phyloP scores from a whole-genome alignment of 192 early-diverging fungal genomes.

The Lobosporangium transversale region DNA sequence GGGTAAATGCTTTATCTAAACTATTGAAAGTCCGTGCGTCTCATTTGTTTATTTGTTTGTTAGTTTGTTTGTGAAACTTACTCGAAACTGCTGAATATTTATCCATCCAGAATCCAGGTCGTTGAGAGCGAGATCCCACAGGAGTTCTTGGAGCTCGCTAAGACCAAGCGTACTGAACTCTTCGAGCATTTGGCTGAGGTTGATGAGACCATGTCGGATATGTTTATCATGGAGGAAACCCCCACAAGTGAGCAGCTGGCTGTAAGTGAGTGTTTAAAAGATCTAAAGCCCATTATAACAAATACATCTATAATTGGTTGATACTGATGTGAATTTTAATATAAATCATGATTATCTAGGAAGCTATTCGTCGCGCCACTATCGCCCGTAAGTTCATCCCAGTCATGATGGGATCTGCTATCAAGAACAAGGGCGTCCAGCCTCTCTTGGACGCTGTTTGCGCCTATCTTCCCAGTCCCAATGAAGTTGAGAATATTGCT shows the following conservation, averaged over 20 bases:
- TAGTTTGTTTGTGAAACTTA: too few relatives aligned
- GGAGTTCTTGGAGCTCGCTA: slow-evolving; percentile 68
- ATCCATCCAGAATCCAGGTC: slow-evolving; percentile 67
- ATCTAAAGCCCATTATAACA: too few relatives aligned
- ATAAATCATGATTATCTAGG: slow-evolving; percentile 46
- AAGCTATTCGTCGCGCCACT: slow-evolving; percentile 82
- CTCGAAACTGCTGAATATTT: neutral
- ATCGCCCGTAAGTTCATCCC: slow-evolving; percentile 84
- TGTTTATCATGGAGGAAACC: slow-evolving; percentile 80
- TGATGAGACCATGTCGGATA: slow-evolving; percentile 84
- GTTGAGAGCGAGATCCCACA: slow-evolving; percentile 77
- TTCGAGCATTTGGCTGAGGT: slow-evolving; percentile 83
- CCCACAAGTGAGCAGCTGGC: slow-evolving; percentile 76
- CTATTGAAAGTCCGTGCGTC: too few relatives aligned
- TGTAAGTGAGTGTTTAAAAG: slow-evolving; percentile 13
- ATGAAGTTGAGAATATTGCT: slow-evolving; percentile 77
- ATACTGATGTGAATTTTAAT: too few relatives aligned
- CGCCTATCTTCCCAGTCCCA: slow-evolving; percentile 76
- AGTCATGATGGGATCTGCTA: slow-evolving; percentile 86
- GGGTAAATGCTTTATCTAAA: slow-evolving; percentile 64
- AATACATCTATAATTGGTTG: too few relatives aligned
- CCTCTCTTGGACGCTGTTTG: slow-evolving; percentile 76
- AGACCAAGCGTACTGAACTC: slow-evolving; percentile 78
- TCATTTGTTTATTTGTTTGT: too few relatives aligned
- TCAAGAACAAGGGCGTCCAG: slow-evolving; percentile 88